Evolutionary conservation across 345 rosid genomes (phyloP).

Genomic region (Laguncularia racemosa): DNA sequence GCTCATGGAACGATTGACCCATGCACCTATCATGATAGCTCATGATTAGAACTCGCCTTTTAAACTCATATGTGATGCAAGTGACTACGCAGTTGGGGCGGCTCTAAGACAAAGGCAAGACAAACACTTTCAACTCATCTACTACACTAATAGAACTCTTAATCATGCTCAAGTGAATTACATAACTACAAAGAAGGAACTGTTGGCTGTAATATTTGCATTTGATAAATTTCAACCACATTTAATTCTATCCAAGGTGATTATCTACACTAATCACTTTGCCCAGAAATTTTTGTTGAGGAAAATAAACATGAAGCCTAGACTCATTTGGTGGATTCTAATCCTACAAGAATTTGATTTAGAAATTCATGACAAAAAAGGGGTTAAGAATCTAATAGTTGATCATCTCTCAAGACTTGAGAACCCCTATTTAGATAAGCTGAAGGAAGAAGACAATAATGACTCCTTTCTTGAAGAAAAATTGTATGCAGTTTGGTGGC

Average conservation of each 20-base stretch:
- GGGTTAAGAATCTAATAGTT: background rate
- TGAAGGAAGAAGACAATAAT: no score
- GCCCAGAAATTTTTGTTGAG: background rate
- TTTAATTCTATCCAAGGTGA: background rate
- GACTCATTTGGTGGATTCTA: background rate
- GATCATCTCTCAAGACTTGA: background rate
- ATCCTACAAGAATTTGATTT: background rate
- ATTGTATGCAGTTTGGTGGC: no score
- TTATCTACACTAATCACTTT: background rate
- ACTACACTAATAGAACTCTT: background rate
- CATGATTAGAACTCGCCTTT: no score
- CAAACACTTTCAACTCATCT: background rate
- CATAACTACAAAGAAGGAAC: background rate
- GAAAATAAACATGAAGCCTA: background rate
- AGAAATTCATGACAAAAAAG: background rate
- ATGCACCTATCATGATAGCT: no score
- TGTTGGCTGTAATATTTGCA: background rate
- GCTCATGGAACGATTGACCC: no score
- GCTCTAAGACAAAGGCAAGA: background rate
- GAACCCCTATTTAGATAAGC: background rate
- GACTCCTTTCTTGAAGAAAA: no score
- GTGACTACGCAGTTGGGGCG: background rate
- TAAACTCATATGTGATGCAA: background rate
- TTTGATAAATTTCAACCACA: background rate
- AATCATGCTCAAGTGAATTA: background rate